Percentiles rank a stretch among this genome's conserved stretches.
These are phyloP conservation scores for Brassica juncea DNA, from an alignment of 345 rosid genomes.

Conservation along the genomic window DNA sequence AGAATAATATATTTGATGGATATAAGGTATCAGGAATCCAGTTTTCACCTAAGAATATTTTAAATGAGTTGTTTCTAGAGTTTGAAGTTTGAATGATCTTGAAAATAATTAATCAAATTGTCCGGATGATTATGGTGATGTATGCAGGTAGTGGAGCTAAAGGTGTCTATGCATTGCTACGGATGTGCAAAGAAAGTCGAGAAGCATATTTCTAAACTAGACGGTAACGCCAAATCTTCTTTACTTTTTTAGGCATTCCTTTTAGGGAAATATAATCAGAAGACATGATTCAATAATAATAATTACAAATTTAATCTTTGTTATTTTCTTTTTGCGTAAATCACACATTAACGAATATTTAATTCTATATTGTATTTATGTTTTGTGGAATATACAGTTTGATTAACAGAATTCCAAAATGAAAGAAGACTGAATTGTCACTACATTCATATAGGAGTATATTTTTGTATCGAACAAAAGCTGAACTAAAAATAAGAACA, in stretches of 20 bases:
- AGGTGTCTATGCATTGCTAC: constrained; percentile 87
- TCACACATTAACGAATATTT: neutral
- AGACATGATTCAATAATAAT: constrained; percentile 13
- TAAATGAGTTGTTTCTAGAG: neutral
- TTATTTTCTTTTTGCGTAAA: neutral
- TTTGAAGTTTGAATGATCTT: neutral
- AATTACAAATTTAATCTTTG: neutral
- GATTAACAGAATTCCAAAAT: neutral
- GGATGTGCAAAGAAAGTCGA: constrained; percentile 93
- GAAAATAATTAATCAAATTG: neutral
- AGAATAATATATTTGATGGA: neutral
- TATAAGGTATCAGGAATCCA: neutral
- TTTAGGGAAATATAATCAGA: constrained; percentile 29
- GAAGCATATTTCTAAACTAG: constrained; percentile 84
- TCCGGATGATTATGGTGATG: constrained; percentile 27
- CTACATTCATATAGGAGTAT: neutral
- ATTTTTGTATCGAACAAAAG: neutral
- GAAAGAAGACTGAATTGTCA: neutral
- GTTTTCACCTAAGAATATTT: neutral
- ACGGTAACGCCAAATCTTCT: constrained; percentile 54
- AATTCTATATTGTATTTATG: neutral
- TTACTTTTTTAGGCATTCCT: constrained; percentile 15
- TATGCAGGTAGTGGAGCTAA: constrained; percentile 73
- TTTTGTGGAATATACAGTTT: neutral
- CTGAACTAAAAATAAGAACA: neutral